Evolutionary conservation across 2,329 filamentous ascomycete genomes (phyloP).

Genomic region (Curvularia sp.): DNA sequence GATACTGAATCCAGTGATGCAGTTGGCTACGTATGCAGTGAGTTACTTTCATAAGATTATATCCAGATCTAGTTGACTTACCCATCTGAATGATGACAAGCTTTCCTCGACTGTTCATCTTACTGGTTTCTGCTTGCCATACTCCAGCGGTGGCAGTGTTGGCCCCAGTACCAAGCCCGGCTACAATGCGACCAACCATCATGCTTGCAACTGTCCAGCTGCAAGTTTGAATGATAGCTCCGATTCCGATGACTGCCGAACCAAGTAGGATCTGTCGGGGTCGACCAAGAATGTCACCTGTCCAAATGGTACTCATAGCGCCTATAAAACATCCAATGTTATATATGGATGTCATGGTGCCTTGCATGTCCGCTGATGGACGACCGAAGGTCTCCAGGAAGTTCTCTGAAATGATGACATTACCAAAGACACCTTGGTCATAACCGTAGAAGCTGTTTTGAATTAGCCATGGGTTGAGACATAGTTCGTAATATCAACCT

Average conservation of each 20-base stretch:
- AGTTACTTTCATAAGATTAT: neutral
- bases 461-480: neutral
- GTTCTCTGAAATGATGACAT: conserved; percentile 44
- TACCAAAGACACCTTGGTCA: conserved; percentile 47
- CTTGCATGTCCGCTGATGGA: conserved; percentile 44
- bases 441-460: conserved; percentile 54
- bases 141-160: conserved; percentile 60
- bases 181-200: conserved; percentile 53
- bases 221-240: conserved; percentile 49
- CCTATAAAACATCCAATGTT: conserved; percentile 56
- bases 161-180: conserved; percentile 55
- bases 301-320: conserved; percentile 52
- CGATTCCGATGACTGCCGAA: conserved; percentile 50
- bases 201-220: conserved; percentile 48
- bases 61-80: conserved; percentile 12
- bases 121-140: conserved; percentile 57
- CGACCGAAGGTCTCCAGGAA: conserved; percentile 41
- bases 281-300: conserved; percentile 67
- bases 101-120: conserved; percentile 55
- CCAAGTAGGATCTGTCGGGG: conserved; percentile 65
- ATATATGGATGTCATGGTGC: conserved; percentile 52
- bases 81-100: conserved; percentile 57
- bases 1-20: conserved; percentile 54
- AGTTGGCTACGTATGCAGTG: conserved; percentile 42
- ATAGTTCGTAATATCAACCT: neutral